These are phyloP conservation scores for Talaromyces wortmannii DNA, from an alignment of 495 filamentous ascomycete species.

Conservation along the genomic window DNA sequence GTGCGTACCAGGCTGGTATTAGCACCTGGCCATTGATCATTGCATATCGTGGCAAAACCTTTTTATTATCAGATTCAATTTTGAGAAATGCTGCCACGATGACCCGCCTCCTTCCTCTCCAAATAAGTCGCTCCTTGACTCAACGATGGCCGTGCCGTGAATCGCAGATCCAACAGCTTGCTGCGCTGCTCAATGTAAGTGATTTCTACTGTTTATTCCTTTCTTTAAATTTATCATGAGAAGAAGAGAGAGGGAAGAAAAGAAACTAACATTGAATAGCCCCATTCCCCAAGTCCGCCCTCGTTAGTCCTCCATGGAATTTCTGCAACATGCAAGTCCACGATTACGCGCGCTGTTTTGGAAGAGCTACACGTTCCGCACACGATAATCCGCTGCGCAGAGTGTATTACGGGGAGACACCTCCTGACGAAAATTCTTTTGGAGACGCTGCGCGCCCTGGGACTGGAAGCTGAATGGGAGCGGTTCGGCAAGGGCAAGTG, in stretches of 20 bases:
- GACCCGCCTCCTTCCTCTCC: neutral
- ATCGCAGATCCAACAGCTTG: conserved; percentile 54
- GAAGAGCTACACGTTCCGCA: conserved; percentile 45
- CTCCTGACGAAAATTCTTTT: conserved; percentile 59
- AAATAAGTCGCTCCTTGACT: conserved; percentile 30
- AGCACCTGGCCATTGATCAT: too few species aligned
- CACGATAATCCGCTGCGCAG: conserved; percentile 68
- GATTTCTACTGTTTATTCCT: conserved; percentile 1
- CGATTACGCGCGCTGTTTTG: conserved; percentile 59
- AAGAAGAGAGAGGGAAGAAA: neutral
- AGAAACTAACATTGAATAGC: conserved; percentile 18
- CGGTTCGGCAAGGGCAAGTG: conserved; percentile 50
- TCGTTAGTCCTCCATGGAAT: conserved; percentile 77
- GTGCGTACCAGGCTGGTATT: too few species aligned
- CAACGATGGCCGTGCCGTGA: conserved; percentile 57
- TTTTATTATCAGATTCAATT: neutral
- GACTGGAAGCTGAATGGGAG: conserved; percentile 27
- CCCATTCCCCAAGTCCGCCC: conserved; percentile 33
- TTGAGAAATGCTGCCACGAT: conserved; percentile 7
- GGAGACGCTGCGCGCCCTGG: conserved; percentile 29
- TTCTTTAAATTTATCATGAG: neutral
- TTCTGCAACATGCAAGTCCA: conserved; percentile 87
- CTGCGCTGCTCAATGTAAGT: conserved; percentile 54
- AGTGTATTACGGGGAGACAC: conserved; percentile 88
- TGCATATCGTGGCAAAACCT: neutral